These are phyloP conservation scores for Aspergillus biplanus DNA, from an alignment of 495 filamentous ascomycete genomes.

Conservation along the genomic window DNA sequence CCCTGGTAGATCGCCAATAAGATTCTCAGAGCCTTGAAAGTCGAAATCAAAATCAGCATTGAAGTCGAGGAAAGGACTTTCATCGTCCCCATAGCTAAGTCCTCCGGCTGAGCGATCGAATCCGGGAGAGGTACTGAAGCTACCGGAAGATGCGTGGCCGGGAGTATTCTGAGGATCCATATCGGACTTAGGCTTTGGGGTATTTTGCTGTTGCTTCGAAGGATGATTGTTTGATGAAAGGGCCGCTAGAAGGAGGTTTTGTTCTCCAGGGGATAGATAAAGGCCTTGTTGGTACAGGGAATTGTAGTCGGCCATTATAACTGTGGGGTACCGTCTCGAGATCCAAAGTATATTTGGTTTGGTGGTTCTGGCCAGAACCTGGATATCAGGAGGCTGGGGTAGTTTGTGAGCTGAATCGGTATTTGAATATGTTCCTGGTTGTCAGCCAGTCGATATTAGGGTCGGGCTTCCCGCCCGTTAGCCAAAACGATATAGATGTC, in stretches of 20 bases:
- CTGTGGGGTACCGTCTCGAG: background rate
- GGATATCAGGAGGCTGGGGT: too few species aligned
- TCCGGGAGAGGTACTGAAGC: conserved; percentile 53
- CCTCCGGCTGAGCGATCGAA: conserved; percentile 58
- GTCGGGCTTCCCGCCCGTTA: conserved; percentile 40
- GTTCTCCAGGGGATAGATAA: conserved; percentile 82
- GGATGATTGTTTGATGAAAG: conserved; percentile 74
- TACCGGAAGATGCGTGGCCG: conserved; percentile 36
- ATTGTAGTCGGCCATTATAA: conserved; percentile 43
- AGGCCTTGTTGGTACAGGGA: conserved; percentile 49
- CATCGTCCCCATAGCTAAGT: conserved; percentile 58
- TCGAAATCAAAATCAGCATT: conserved; percentile 75
- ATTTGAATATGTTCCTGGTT: background rate
- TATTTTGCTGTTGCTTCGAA: conserved; percentile 35
- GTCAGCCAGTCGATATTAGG: background rate
- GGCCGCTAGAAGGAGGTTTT: conserved; percentile 84
- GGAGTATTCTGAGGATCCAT: conserved; percentile 35
- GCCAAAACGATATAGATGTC: conserved; percentile 22
- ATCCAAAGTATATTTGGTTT: background rate
- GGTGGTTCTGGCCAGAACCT: background rate
- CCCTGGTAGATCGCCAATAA: conserved; percentile 79
- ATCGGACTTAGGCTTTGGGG: conserved; percentile 33
- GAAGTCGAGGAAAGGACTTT: conserved; percentile 84
- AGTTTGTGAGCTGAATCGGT: too few species aligned
- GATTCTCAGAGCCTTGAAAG: conserved; percentile 57